Evolutionary conservation across 1,284 basidiomycete genomes (phyloP).

Genomic region (Naganishia albida): DNA sequence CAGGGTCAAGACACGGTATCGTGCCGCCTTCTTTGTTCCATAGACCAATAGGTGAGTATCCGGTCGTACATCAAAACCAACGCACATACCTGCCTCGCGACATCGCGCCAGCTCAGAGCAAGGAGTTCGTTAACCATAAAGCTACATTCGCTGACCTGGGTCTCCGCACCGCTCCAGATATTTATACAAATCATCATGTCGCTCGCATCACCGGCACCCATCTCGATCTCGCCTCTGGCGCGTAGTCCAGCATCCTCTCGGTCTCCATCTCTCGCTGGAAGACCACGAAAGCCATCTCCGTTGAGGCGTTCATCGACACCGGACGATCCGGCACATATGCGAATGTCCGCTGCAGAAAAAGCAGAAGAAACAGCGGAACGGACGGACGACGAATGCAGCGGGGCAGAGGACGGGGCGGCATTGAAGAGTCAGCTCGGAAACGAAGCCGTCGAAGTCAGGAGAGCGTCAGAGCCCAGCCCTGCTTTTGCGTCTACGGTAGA

Average conservation of each 20-base stretch:
- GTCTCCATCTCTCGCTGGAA: slow-evolving; percentile 12
- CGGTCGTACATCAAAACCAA: no score
- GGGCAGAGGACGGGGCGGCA: neutral
- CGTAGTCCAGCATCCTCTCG: slow-evolving; percentile 1
- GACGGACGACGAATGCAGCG: neutral
- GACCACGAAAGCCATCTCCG: slow-evolving; percentile 18
- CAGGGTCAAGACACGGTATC: no score
- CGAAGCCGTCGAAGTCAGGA: slow-evolving; percentile 1
- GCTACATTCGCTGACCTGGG: neutral
- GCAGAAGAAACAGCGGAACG: neutral
- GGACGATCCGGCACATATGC: slow-evolving; percentile 1
- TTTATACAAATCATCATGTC: neutral
- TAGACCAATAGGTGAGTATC: no score
- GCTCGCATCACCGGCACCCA: neutral
- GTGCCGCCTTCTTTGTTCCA: no score
- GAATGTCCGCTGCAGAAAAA: neutral
- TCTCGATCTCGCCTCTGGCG: slow-evolving; percentile 4
- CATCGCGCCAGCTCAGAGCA: no score
- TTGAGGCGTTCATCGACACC: slow-evolving; percentile 17
- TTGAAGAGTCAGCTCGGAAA: neutral
- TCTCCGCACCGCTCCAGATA: neutral
- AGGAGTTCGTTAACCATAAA: no score
- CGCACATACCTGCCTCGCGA: no score
- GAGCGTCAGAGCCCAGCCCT: slow-evolving; percentile 58
- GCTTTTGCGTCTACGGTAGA: slow-evolving; percentile 46